Conservation (phyloP, 164 flowering plant species). For the Nelumbo lutea region DNA sequence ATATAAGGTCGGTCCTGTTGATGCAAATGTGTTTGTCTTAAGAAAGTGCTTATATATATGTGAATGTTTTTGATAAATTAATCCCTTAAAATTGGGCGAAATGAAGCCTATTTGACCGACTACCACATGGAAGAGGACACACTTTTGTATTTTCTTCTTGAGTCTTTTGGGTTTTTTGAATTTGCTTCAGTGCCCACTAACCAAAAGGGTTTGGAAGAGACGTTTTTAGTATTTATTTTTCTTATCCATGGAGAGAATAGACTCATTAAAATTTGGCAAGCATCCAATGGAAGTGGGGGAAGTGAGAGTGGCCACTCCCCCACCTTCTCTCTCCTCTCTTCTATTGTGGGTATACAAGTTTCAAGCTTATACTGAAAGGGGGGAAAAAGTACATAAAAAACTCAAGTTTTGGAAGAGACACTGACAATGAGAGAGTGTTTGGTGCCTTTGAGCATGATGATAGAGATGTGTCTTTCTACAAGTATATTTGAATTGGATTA, state of each 20-base stretch:
- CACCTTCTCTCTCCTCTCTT: background rate
- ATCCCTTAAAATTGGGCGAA: background rate
- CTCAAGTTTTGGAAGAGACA: background rate
- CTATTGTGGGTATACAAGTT: background rate
- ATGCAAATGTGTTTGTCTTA: too few species aligned
- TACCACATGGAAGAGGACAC: background rate
- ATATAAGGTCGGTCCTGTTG: too few species aligned
- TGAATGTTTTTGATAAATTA: background rate
- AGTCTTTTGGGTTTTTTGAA: background rate
- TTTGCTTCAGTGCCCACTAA: background rate
- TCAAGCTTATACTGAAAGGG: background rate
- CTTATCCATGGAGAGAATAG: background rate
- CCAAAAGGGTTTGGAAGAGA: background rate
- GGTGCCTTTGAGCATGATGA: background rate
- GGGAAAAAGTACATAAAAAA: background rate
- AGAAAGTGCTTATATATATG: too few species aligned
- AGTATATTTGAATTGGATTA: background rate
- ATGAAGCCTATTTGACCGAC: background rate
- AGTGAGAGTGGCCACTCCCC: slow-evolving; percentile 1
- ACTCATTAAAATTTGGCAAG: background rate
- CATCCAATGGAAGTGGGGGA: background rate
- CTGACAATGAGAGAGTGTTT: background rate
- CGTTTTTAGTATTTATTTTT: background rate
- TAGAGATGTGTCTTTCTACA: background rate
- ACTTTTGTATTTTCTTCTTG: background rate